Evolutionary conservation across 2,329 filamentous ascomycete species (phyloP), one percentile per base, ranked within the genome.

Genomic region (Colletotrichum zoysiae): DNA sequence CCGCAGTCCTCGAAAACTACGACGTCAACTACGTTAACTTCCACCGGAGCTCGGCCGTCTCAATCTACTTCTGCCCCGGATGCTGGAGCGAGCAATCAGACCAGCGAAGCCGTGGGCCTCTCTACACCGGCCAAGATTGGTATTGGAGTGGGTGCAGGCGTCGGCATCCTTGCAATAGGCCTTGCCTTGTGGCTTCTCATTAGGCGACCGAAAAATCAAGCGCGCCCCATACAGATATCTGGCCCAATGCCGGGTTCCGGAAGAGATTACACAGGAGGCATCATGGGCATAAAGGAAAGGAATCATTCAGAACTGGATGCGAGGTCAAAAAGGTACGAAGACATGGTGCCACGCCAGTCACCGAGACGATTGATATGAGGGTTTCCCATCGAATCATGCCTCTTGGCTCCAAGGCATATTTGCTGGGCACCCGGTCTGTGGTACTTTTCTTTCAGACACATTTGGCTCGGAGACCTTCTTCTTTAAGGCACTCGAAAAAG

Each of bases 281-380:
- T 68, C 16, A 20, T 60, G 8, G 42, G 71, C 57, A 46, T 74
- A 18, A 65, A 61, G 33, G 71, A 70, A 66, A 78, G 81, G 56
- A 80, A 80, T 14, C 78, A 80, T 58, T 77, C 79, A 20, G 86
- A 87, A 58, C 81, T 89, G 55, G 87, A 89, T 74, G 81, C 85
- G 76, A 84, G 85, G 71, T 84, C 86, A 4, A 83, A 85, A 71
- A 83, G 86, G 53, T 90, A 90, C 74, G 88, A 90, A 78, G 88
- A 90, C 74, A 87, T 89, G 86, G 76, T 87, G 30, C 87, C 87
- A 38, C 81, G 86, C 56, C 82, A 84, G 71, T 82, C 85, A 58
- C 88, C 88, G 14, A 81, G 83, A 77, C 82, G 78, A 20, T 81
- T 84, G 79, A 81, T 85, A 57, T 44, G 58, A 42, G 33, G n/a